A percentile compares a stretch with the other conserved stretches of the same genome.
Evolutionary conservation across 1,139 yeast species (phyloP).

Genomic region (Yamadazyma trypodendri): DNA sequence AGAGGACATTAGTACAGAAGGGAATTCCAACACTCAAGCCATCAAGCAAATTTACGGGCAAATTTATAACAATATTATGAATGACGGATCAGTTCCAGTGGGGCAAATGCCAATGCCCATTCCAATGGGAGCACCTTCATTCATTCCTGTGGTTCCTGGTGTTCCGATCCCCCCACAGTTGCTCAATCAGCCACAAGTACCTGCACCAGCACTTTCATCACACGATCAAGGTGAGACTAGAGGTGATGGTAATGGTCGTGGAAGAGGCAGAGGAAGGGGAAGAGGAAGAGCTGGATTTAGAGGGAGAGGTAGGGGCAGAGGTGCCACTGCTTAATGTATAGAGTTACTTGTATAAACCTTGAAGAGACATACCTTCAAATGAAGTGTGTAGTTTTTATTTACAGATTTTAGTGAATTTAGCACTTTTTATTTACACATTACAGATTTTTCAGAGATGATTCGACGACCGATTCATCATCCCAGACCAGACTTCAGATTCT

Average conservation of each 20-base stretch:
- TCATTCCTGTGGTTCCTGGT: no score
- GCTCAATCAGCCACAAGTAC: slow-evolving; percentile 20
- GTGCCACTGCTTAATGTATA: not conserved
- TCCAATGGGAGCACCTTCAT: no score
- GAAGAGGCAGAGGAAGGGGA: slow-evolving; percentile 30
- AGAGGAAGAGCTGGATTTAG: slow-evolving; percentile 5
- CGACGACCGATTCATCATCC: not conserved
- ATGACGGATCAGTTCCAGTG: slow-evolving; percentile 28
- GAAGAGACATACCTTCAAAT: slow-evolving; percentile 1
- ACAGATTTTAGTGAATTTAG: no score
- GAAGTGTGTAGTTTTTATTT: not conserved
- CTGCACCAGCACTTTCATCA: not conserved
- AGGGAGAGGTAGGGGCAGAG: slow-evolving; percentile 5
- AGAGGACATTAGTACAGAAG: slow-evolving; percentile 16
- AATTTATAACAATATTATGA: slow-evolving; percentile 44
- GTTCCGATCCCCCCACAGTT: slow-evolving; percentile 37
- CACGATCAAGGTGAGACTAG: slow-evolving; percentile 10
- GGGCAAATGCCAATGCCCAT: slow-evolving; percentile 12
- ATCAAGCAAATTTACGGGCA: slow-evolving; percentile 51
- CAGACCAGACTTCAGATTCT: not conserved
- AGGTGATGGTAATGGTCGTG: slow-evolving; percentile 11
- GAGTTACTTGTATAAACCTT: not conserved
- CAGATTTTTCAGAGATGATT: no score
- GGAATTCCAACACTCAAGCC: slow-evolving; percentile 32
- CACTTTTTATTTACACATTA: no score